Conservation (phyloP, 257 asterid genomes). For the Catharanthus roseus region DNA sequence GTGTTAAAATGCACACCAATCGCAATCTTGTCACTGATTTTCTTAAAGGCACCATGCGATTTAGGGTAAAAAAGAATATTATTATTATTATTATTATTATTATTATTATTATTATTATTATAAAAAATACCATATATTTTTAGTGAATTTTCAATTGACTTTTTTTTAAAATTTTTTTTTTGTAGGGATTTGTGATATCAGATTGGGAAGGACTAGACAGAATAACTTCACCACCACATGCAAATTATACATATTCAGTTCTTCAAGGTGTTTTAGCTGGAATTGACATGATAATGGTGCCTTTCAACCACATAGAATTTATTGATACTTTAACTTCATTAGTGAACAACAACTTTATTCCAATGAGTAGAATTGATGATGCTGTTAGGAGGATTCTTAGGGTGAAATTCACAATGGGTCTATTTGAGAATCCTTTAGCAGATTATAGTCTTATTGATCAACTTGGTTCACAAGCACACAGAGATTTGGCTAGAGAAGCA, state of each 20-base stretch:
- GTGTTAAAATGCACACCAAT: slow-evolving; percentile 42
- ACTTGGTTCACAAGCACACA: slow-evolving; percentile 49
- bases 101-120: no score
- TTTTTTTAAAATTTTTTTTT: no score
- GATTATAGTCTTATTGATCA: slow-evolving; percentile 36
- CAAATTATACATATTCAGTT: slow-evolving; percentile 33
- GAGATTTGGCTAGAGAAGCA: slow-evolving; percentile 53
- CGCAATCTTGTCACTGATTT: slow-evolving; percentile 31
- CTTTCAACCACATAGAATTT: slow-evolving; percentile 33
- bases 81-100: not conserved
- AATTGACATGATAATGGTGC: slow-evolving; percentile 57
- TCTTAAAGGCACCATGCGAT: slow-evolving; percentile 38
- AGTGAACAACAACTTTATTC: slow-evolving; percentile 39
- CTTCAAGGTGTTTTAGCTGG: slow-evolving; percentile 35
- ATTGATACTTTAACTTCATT: slow-evolving; percentile 23
- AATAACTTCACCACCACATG: slow-evolving; percentile 25
- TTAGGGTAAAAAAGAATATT: slow-evolving; percentile 23
- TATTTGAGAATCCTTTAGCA: slow-evolving; percentile 55
- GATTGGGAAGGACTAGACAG: slow-evolving; percentile 48
- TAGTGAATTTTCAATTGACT: no score
- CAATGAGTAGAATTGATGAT: slow-evolving; percentile 53
- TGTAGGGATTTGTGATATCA: slow-evolving; percentile 44
- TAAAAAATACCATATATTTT: no score
- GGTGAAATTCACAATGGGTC: slow-evolving; percentile 51
- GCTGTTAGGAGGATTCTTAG: slow-evolving; percentile 59